Evolutionary conservation across 805 yeast genomes (phyloP).

Genomic region (Saturnispora serradocipensis): DNA sequence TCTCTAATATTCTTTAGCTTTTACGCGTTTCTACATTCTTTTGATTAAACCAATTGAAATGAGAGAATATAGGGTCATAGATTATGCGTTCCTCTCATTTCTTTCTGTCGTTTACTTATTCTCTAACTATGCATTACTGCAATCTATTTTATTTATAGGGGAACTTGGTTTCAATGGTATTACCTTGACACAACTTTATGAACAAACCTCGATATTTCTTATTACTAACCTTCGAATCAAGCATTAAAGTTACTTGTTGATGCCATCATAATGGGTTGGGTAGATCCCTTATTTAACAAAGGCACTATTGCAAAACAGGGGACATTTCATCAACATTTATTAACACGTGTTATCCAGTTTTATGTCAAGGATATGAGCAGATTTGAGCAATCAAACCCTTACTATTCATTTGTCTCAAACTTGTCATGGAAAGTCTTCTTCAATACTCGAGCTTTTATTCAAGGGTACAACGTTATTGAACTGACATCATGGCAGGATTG

Average conservation of each 20-base stretch:
- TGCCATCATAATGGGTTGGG: constrained; percentile 20
- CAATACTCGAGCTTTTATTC: constrained; percentile 24
- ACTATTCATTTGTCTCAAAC: constrained; percentile 23
- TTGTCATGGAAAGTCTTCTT: constrained; percentile 26
- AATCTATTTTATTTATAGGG: constrained; percentile 10
- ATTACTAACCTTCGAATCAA: constrained; percentile 3
- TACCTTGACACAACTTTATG: background rate
- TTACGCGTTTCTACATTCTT: constrained; percentile 1
- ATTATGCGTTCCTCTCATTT: constrained; percentile 19
- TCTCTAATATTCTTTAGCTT: background rate
- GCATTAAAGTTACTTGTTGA: constrained; percentile 19
- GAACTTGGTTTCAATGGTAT: constrained; percentile 2
- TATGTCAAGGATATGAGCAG: constrained; percentile 15
- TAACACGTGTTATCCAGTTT: constrained; percentile 15
- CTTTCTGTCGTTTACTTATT: constrained; percentile 20
- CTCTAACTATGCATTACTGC: constrained; percentile 18
- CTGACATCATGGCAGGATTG: constrained; percentile 21
- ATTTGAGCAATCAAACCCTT: constrained; percentile 13
- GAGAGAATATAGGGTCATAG: constrained; percentile 26
- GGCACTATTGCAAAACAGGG: constrained; percentile 24
- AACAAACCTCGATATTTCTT: background rate
- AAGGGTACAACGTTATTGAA: constrained; percentile 29
- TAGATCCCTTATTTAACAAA: constrained; percentile 27
- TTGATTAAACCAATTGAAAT: constrained; percentile 8
- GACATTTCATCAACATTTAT: constrained; percentile 21